A percentile compares a stretch with the other conserved stretches of the same genome.
Evolutionary conservation across 106 monocot genomes (phyloP).

Genomic region (Dactylorhiza incarnata): DNA sequence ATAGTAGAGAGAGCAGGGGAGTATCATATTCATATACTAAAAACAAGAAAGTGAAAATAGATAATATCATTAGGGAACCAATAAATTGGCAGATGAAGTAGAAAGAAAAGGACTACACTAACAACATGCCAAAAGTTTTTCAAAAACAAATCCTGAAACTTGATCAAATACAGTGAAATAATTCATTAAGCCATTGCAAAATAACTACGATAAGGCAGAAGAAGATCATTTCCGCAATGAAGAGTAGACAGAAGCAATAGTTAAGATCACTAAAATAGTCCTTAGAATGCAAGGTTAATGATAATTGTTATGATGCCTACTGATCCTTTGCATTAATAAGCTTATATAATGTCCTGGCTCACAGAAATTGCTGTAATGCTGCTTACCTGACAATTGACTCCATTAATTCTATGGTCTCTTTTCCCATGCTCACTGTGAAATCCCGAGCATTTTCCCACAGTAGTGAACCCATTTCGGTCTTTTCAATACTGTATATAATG

Average conservation of each 20-base stretch:
- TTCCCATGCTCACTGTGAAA: constrained; percentile 55
- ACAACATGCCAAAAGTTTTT: not conserved
- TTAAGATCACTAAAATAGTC: not conserved
- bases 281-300: not conserved
- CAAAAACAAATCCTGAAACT: not conserved
- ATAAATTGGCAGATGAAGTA: not conserved
- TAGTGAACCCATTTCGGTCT: constrained; percentile 49
- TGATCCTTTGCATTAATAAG: not conserved
- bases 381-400: constrained; percentile 65
- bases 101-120: not conserved
- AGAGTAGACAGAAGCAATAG: not conserved
- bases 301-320: not conserved
- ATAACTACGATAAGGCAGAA: not conserved
- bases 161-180: not conserved
- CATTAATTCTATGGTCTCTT: constrained; percentile 44
- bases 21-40: not conserved
- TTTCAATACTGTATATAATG: constrained; percentile 42
- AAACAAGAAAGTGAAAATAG: not conserved
- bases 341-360: not conserved
- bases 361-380: not conserved
- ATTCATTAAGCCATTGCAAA: not conserved
- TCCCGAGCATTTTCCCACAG: constrained; percentile 79
- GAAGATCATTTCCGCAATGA: not conserved
- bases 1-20: not conserved
- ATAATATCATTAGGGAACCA: not conserved